These are phyloP conservation scores for Lupinus albus DNA, from an alignment of 306 rosid species.

Conservation along the genomic window DNA sequence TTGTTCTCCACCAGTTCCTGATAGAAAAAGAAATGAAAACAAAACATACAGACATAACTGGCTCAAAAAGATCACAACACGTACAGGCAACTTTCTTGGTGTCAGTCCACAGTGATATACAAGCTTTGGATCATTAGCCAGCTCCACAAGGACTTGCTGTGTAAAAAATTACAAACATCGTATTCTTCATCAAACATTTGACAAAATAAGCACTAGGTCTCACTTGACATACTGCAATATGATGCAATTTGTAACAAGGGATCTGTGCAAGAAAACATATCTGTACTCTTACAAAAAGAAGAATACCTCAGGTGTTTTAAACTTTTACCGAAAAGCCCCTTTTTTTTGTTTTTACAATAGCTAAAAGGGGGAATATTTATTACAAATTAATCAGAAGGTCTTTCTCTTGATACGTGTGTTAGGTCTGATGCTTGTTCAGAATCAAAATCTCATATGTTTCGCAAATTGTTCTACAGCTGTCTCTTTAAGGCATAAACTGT, in stretches of 20 bases:
- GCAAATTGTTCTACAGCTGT: constrained; percentile 5
- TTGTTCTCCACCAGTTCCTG: constrained; percentile 98
- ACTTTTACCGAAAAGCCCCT: constrained; percentile 13
- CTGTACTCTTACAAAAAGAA: not conserved
- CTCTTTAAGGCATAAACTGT: too few species aligned
- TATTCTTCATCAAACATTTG: constrained; percentile 40
- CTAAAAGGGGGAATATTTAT: too few species aligned
- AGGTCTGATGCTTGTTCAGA: constrained; percentile 1
- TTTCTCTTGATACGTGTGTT: constrained; percentile 15
- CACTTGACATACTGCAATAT: constrained; percentile 13
- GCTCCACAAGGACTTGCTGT: constrained; percentile 85
- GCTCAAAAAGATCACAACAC: constrained; percentile 37
- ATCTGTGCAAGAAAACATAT: constrained; percentile 1
- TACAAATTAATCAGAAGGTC: constrained; percentile 3
- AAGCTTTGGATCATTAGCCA: constrained; percentile 82
- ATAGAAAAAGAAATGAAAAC: constrained; percentile 34
- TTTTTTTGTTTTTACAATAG: not conserved
- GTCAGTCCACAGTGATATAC: constrained; percentile 96
- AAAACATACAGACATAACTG: constrained; percentile 29
- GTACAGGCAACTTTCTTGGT: constrained; percentile 91
- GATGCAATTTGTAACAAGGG: constrained; percentile 32
- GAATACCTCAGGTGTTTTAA: not conserved
- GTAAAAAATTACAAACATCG: constrained; percentile 44
- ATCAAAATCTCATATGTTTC: constrained; percentile 4
- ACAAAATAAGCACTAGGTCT: constrained; percentile 34